These are phyloP conservation scores for Lagerstroemia fauriei DNA, from an alignment of 441 rosid genomes.

Conservation along the genomic window DNA sequence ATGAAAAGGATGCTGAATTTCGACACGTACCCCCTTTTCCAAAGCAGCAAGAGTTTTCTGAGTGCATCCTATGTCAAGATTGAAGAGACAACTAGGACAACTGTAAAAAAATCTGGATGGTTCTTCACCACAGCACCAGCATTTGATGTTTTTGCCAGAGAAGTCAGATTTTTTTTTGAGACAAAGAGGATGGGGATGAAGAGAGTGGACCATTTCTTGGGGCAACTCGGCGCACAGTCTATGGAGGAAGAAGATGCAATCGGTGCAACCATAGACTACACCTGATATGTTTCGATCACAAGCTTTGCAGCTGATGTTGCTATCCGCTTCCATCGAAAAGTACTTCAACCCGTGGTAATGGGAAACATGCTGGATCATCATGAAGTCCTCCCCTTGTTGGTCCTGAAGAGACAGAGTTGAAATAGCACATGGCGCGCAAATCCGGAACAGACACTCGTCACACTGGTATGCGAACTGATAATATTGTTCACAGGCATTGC, in stretches of 20 bases:
- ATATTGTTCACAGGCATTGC: neutral
- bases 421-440: neutral
- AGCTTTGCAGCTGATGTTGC: neutral
- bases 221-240: neutral
- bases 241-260: neutral
- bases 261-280: slow-evolving; percentile 2
- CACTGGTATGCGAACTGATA: neutral
- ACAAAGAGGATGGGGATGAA: neutral
- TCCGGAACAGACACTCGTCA: neutral
- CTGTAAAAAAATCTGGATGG: neutral
- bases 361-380: too few species aligned
- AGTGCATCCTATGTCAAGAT: neutral
- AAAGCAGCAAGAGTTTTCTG: neutral
- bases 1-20: neutral
- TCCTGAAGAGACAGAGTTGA: neutral
- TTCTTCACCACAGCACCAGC: too few species aligned
- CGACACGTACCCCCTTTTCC: neutral
- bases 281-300: neutral
- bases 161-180: too few species aligned
- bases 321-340: neutral
- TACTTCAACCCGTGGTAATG: too few species aligned
- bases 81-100: neutral
- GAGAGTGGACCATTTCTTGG: neutral
- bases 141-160: too few species aligned
- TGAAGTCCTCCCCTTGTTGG: too few species aligned